Evolutionary conservation across 2,329 filamentous ascomycete genomes (phyloP).

Genomic region (Sporothrix pseudoabietina): DNA sequence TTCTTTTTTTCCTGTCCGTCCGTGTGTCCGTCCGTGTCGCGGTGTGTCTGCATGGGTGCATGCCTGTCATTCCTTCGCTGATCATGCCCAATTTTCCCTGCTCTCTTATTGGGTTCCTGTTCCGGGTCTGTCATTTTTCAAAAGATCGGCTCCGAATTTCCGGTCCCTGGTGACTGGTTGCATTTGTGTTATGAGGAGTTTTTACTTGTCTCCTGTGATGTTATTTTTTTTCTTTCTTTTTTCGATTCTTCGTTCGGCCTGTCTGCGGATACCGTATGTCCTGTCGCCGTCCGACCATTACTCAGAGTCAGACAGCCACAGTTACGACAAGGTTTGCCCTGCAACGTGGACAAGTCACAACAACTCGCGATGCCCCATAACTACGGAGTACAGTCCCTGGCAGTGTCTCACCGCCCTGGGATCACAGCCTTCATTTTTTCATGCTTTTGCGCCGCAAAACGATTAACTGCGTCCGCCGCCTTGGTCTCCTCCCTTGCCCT

Average conservation of each 20-base stretch:
- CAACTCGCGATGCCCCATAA: background rate
- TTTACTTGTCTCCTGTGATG: too few relatives aligned
- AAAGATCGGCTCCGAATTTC: background rate
- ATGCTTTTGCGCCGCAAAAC: background rate
- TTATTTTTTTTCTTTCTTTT: background rate
- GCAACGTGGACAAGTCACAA: background rate
- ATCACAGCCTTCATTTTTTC: background rate
- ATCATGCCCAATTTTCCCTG: background rate
- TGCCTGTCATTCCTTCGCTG: background rate
- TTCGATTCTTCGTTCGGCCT: background rate
- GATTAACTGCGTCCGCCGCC: constrained; percentile 7
- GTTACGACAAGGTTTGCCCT: background rate
- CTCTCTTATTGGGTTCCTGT: background rate
- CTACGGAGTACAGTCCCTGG: too few relatives aligned
- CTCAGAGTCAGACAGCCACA: background rate
- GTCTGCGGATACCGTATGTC: background rate
- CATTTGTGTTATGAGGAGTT: background rate
- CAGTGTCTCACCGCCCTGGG: background rate
- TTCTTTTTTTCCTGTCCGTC: background rate
- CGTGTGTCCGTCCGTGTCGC: background rate
- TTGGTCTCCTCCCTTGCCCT: constrained; percentile 2
- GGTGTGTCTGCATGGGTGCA: background rate
- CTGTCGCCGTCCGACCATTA: background rate
- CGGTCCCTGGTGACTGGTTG: background rate
- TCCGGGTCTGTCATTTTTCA: background rate